Percentiles rank a stretch among this genome's conserved stretches.
These are phyloP conservation scores for Luvunga scandens DNA, from an alignment of 345 rosid species.

Conservation along the genomic window DNA sequence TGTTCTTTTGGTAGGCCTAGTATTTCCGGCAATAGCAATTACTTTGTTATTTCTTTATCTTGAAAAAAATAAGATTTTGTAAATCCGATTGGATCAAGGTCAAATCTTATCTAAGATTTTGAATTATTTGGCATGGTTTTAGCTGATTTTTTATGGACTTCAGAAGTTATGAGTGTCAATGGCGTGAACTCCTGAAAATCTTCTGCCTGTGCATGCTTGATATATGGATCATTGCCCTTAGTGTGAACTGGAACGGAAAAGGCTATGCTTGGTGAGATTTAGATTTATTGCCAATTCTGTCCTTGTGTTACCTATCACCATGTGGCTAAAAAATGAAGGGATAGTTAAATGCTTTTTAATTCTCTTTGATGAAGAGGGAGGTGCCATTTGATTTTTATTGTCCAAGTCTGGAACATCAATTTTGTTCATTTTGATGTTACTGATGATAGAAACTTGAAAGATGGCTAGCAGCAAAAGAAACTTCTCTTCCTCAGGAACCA, in stretches of 20 bases:
- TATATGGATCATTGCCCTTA: background rate
- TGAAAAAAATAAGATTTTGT: no score
- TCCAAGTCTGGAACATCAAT: conserved; percentile 2
- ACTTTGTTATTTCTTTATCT: no score
- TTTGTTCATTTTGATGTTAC: conserved; percentile 5
- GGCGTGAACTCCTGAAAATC: no score
- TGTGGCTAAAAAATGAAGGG: background rate
- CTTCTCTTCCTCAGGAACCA: conserved; percentile 62
- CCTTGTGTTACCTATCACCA: background rate
- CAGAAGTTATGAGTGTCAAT: background rate
- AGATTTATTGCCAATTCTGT: background rate
- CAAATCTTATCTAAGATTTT: background rate
- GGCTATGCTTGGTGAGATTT: background rate
- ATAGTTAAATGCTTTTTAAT: background rate
- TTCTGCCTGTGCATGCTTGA: background rate
- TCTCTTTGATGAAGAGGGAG: background rate
- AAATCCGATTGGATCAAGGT: no score
- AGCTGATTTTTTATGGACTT: background rate
- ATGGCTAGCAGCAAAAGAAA: conserved; percentile 33
- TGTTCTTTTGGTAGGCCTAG: no score
- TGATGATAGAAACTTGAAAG: conserved; percentile 43
- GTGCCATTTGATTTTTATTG: background rate
- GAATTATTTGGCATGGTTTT: background rate
- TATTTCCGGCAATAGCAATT: no score
- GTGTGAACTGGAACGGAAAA: background rate